Conservation (phyloP, 2,329 filamentous ascomycete genomes). For the Coleophoma eucalyptorum region DNA sequence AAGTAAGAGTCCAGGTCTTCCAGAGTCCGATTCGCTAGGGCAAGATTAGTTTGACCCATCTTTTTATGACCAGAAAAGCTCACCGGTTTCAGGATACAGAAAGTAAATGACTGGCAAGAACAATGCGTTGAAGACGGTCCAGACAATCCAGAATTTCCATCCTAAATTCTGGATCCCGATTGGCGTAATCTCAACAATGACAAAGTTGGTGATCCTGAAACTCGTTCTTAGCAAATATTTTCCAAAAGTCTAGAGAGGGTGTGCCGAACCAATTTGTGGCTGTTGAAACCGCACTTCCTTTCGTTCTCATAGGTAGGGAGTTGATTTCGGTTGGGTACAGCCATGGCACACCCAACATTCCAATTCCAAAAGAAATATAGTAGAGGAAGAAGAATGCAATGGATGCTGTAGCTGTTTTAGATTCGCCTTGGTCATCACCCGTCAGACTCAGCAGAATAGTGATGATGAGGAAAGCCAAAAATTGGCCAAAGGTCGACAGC, state of each 20-base stretch:
- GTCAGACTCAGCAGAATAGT: conserved; percentile 25
- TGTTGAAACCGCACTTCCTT: conserved; percentile 29
- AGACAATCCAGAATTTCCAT: conserved; percentile 35
- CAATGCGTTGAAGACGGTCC: conserved; percentile 25
- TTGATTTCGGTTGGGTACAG: conserved; percentile 33
- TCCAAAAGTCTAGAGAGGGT: neutral
- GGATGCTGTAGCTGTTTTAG: conserved; percentile 43
- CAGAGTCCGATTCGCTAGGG: conserved; percentile 37
- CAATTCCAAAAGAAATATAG: conserved; percentile 49
- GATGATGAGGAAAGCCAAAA: conserved; percentile 39
- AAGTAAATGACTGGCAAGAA: conserved; percentile 40
- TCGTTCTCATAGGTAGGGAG: conserved; percentile 27
- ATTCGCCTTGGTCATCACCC: conserved; percentile 16
- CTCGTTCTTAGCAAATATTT: conserved; percentile 17
- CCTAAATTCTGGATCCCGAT: conserved; percentile 28
- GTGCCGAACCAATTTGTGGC: conserved; percentile 28
- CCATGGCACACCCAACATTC: conserved; percentile 32
- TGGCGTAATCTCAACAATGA: conserved; percentile 34
- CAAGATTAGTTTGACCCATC: no score
- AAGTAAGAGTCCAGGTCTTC: conserved; percentile 51
- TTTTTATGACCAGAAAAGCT: no score
- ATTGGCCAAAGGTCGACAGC: conserved; percentile 33
- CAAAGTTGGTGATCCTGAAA: conserved; percentile 43
- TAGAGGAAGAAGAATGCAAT: conserved; percentile 43
- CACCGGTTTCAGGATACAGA: conserved; percentile 53